Conservation (phyloP, 352 stramenopile genomes). For the Globisporangium solare region DNA sequence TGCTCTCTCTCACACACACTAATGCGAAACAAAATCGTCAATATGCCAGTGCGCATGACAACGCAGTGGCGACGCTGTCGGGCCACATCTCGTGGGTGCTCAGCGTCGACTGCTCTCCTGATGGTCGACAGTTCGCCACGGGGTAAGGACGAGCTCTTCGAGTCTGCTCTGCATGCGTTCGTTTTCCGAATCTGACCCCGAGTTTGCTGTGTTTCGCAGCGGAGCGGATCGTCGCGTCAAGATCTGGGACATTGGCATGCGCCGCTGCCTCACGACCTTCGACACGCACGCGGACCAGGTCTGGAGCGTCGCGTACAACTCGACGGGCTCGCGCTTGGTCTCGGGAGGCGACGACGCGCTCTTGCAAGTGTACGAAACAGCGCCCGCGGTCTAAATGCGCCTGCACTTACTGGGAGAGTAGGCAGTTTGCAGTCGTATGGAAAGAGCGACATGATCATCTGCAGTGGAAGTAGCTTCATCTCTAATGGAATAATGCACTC, state of each 20-base stretch:
- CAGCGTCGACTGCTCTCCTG: conserved; percentile 77
- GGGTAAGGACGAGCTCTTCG: conserved; percentile 34
- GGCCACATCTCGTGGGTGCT: conserved; percentile 89
- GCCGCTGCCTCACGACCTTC: conserved; percentile 87
- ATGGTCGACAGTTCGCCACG: conserved; percentile 83
- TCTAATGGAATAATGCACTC: too few species aligned
- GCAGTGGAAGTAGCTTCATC: too few species aligned
- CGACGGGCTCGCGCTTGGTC: conserved; percentile 75
- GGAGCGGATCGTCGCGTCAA: conserved; percentile 88
- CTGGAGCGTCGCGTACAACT: conserved; percentile 90
- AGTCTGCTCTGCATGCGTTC: conserved; percentile 1
- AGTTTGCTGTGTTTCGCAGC: conserved; percentile 21
- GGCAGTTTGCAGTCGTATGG: too few species aligned
- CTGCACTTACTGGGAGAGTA: too few species aligned
- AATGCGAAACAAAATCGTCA: neutral
- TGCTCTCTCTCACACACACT: neutral
- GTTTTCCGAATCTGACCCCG: neutral
- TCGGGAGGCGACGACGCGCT: conserved; percentile 87
- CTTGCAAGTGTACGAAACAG: conserved; percentile 88
- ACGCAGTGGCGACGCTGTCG: conserved; percentile 77
- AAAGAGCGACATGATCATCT: too few species aligned
- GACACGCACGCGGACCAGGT: conserved; percentile 90
- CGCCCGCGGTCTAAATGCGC: conserved; percentile 23
- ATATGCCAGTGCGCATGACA: conserved; percentile 49
- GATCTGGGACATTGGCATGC: conserved; percentile 88